Conservation (phyloP, 495 filamentous ascomycete genomes). For the Lichina pygmaea region DNA sequence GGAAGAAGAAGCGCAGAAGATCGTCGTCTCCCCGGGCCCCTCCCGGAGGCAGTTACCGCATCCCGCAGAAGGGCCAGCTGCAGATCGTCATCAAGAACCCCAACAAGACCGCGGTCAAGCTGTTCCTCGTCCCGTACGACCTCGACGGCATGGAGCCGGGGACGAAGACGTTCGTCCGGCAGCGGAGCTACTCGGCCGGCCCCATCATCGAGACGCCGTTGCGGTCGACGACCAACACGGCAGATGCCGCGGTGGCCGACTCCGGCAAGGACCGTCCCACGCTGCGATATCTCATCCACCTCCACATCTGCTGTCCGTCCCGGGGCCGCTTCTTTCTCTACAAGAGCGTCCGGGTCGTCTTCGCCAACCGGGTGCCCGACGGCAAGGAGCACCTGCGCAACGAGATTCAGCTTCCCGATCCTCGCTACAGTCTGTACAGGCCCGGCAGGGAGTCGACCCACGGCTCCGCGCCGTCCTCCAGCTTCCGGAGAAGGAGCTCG, state of each 20-base stretch:
- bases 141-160: constrained; percentile 84
- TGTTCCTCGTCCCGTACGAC: constrained; percentile 90
- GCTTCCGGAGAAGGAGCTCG: constrained; percentile 25
- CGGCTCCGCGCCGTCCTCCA: constrained; percentile 7
- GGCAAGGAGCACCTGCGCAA: constrained; percentile 84
- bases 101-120: constrained; percentile 85
- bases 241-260: not conserved
- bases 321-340: constrained; percentile 73
- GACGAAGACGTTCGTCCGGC: constrained; percentile 88
- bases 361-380: constrained; percentile 91
- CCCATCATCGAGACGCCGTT: constrained; percentile 47
- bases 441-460: constrained; percentile 21
- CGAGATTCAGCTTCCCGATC: constrained; percentile 73
- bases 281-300: constrained; percentile 73
- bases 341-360: constrained; percentile 80
- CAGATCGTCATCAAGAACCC: constrained; percentile 96
- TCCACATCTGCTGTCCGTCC: constrained; percentile 77
- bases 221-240: constrained; percentile 3
- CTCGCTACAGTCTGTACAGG: constrained; percentile 67
- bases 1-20: constrained; percentile 12
- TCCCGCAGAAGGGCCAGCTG: constrained; percentile 81
- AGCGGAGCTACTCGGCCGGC: constrained; percentile 79
- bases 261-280: constrained; percentile 39
- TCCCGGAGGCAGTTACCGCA: constrained; percentile 72
- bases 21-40: constrained; percentile 29